Conservation (phyloP, 495 filamentous ascomycete genomes). For the Aspergillus sclerotioniger region DNA sequence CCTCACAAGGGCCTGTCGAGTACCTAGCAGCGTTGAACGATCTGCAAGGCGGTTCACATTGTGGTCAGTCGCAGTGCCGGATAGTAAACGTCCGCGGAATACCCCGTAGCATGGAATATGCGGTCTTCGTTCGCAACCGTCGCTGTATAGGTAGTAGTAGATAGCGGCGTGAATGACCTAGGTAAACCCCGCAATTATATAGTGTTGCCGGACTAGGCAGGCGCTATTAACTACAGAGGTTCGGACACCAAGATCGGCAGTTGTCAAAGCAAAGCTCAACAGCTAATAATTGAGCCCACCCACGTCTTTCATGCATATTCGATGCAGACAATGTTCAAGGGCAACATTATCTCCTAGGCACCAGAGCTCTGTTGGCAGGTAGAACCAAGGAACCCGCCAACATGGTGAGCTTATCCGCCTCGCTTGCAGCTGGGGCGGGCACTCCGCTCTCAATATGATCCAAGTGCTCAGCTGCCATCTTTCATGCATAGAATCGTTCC, state of each 20-base stretch:
- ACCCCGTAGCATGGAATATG: neutral
- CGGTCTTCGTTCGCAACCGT: neutral
- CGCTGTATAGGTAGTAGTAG: neutral
- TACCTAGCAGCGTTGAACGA: neutral
- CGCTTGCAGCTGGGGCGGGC: slow-evolving; percentile 6
- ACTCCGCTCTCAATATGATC: slow-evolving; percentile 7
- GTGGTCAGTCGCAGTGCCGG: neutral
- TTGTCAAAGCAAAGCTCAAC: neutral
- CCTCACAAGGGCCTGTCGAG: neutral
- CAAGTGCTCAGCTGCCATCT: slow-evolving; percentile 27
- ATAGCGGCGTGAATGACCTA: neutral
- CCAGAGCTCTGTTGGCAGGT: neutral
- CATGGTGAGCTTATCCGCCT: slow-evolving; percentile 1
- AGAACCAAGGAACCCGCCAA: neutral
- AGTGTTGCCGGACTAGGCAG: neutral
- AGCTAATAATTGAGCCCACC: neutral
- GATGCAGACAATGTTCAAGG: neutral
- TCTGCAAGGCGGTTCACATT: neutral
- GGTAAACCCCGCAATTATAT: slow-evolving; percentile 3
- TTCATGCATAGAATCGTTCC: slow-evolving; percentile 24
- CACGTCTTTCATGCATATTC: slow-evolving; percentile 1
- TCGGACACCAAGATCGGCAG: neutral
- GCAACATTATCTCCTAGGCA: neutral
- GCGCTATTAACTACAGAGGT: neutral
- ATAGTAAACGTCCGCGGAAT: neutral